Percentiles rank a stretch among this genome's conserved stretches.
These are phyloP conservation scores for Chaetomiaceae sp. DNA, from an alignment of 2,329 filamentous ascomycete genomes.

Conservation along the genomic window DNA sequence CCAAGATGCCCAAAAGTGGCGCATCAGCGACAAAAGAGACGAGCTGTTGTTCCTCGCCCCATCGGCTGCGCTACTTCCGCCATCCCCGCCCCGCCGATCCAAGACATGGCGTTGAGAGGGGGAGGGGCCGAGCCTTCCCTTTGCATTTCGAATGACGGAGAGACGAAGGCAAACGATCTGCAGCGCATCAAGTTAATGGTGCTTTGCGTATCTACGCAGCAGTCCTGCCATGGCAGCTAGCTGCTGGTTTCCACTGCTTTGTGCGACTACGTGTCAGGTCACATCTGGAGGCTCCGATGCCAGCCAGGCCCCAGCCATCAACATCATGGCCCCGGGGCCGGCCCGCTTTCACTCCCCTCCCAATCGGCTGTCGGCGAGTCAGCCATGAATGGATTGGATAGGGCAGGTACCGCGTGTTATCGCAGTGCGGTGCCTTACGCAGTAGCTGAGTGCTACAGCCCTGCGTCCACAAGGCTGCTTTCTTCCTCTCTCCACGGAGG, in stretches of 20 bases:
- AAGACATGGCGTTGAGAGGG: no score
- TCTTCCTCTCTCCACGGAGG: no score
- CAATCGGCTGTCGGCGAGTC: slow-evolving; percentile 6
- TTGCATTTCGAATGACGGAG: no score
- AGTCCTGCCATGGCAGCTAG: neutral
- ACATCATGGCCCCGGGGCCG: neutral
- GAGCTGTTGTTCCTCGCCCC: no score
- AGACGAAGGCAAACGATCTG: no score
- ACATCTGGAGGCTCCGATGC: neutral
- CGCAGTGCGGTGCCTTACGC: neutral
- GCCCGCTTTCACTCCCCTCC: slow-evolving; percentile 5
- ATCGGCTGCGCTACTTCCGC: no score
- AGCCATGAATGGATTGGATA: neutral
- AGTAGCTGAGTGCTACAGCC: slow-evolving; percentile 3
- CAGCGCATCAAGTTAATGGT: no score
- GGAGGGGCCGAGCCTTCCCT: no score
- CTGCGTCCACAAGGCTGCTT: neutral
- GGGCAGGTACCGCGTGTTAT: neutral
- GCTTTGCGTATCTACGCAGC: no score
- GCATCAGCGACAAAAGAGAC: no score
- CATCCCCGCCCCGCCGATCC: no score
- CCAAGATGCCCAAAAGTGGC: no score
- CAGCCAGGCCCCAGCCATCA: slow-evolving; percentile 1
- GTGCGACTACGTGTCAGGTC: slow-evolving; percentile 16
- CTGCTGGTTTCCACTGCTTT: neutral